Evolutionary conservation across 164 flowering plant genomes (phyloP).

Genomic region (Chloranthus sessilifolius): DNA sequence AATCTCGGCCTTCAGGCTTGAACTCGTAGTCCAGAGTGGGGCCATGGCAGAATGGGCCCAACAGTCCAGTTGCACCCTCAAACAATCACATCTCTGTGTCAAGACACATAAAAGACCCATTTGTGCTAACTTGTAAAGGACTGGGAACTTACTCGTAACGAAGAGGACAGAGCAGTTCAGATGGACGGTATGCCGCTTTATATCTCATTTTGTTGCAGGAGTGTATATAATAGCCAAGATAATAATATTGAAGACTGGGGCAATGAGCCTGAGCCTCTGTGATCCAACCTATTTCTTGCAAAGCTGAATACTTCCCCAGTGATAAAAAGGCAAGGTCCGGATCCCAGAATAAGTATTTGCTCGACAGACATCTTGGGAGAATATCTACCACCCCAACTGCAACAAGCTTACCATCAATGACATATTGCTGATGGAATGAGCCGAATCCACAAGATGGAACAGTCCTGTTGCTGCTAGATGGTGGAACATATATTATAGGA

Average conservation of each 20-base stretch:
- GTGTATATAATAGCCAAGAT: constrained; percentile 95
- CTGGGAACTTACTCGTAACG: constrained; percentile 71
- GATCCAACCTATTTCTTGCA: constrained; percentile 87
- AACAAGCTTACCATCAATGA: constrained; percentile 76
- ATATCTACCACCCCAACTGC: constrained; percentile 98
- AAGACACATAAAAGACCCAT: neutral
- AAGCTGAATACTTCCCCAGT: constrained; percentile 82
- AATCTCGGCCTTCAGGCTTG: too few relatives aligned
- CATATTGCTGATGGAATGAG: constrained; percentile 96
- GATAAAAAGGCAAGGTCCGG: constrained; percentile 85
- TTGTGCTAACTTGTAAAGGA: neutral
- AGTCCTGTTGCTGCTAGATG: constrained; percentile 46
- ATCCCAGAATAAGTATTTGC: constrained; percentile 97
- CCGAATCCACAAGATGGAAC: constrained; percentile 94
- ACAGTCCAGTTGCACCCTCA: neutral
- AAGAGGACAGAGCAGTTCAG: constrained; percentile 93
- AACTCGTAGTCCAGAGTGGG: too few relatives aligned
- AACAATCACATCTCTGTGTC: too few relatives aligned
- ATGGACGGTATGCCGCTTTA: constrained; percentile 88
- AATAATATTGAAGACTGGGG: constrained; percentile 77
- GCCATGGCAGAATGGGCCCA: too few relatives aligned
- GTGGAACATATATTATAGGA: constrained; percentile 64
- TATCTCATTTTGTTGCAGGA: constrained; percentile 95
- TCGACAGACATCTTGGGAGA: constrained; percentile 89
- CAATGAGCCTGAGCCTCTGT: constrained; percentile 63